Conservation (phyloP, 495 filamentous ascomycete genomes). For the Aspergillus steynii region DNA sequence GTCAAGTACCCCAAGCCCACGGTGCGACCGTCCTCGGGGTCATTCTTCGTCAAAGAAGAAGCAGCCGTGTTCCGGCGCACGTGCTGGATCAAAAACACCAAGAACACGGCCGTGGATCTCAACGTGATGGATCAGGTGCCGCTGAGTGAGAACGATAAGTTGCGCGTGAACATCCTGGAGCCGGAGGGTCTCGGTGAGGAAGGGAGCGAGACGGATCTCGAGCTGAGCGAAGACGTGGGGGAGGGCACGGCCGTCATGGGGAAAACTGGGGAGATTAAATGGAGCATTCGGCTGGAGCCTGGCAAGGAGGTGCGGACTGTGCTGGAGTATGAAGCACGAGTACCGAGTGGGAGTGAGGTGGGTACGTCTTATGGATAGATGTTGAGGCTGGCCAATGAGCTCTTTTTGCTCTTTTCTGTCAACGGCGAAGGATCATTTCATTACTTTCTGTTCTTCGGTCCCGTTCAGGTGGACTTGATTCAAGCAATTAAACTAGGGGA, state of each 20-base stretch:
- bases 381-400: background rate
- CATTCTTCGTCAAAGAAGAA: slow-evolving; percentile 56
- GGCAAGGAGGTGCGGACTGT: slow-evolving; percentile 56
- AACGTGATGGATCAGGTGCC: slow-evolving; percentile 67
- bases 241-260: slow-evolving; percentile 33
- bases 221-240: slow-evolving; percentile 19
- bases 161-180: slow-evolving; percentile 52
- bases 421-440: background rate
- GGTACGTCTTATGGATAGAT: slow-evolving; percentile 1
- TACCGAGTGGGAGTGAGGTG: slow-evolving; percentile 20
- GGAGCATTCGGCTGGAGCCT: slow-evolving; percentile 58
- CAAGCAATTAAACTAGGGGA: no score
- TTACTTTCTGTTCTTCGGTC: background rate
- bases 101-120: slow-evolving; percentile 48
- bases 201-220: slow-evolving; percentile 36
- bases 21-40: slow-evolving; percentile 52
- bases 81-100: slow-evolving; percentile 61
- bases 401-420: background rate
- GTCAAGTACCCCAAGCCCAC: slow-evolving; percentile 64
- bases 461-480: background rate
- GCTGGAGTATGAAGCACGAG: slow-evolving; percentile 62
- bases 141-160: slow-evolving; percentile 63
- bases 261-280: slow-evolving; percentile 62
- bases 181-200: slow-evolving; percentile 52
- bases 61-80: slow-evolving; percentile 57